These are phyloP conservation scores for Ascosphaera pollenicola DNA, from an alignment of 2,329 filamentous ascomycete species.

Conservation along the genomic window DNA sequence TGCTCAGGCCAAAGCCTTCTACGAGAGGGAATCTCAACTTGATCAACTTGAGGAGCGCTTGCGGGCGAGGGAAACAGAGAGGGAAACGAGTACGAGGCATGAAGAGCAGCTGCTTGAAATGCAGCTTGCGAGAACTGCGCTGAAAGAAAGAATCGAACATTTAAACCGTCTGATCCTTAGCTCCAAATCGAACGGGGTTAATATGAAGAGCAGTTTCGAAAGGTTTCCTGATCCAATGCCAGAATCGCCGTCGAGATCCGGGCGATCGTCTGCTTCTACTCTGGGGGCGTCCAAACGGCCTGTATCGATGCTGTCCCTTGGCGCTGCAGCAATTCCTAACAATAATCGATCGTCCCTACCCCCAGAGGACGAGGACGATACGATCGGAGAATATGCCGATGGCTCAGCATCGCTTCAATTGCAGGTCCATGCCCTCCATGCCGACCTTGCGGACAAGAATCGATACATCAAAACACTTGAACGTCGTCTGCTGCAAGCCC, in stretches of 20 bases:
- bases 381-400: slow-evolving; percentile 62
- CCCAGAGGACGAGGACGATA: slow-evolving; percentile 48
- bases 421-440: slow-evolving; percentile 81
- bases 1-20: slow-evolving; percentile 43
- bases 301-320: slow-evolving; percentile 41
- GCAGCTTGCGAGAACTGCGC: slow-evolving; percentile 81
- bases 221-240: no score
- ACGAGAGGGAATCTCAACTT: slow-evolving; percentile 28
- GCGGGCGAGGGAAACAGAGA: slow-evolving; percentile 52
- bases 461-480: slow-evolving; percentile 89
- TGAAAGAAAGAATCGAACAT: slow-evolving; percentile 96
- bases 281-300: slow-evolving; percentile 36
- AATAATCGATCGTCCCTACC: slow-evolving; percentile 12
- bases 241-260: no score
- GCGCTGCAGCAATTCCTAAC: slow-evolving; percentile 18
- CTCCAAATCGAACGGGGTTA: slow-evolving; percentile 89
- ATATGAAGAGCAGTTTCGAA: slow-evolving; percentile 22
- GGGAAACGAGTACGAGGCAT: slow-evolving; percentile 65
- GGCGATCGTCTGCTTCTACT: slow-evolving; percentile 40
- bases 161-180: slow-evolving; percentile 85
- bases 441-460: slow-evolving; percentile 92
- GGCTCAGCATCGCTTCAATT: slow-evolving; percentile 59
- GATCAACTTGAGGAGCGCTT: slow-evolving; percentile 27
- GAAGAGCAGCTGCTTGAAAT: slow-evolving; percentile 98
- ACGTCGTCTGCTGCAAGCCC: slow-evolving; percentile 73